Base-by-base conservation (phyloP, 2,329 filamentous ascomycete species). In the Trichoderma sp. region DNA sequence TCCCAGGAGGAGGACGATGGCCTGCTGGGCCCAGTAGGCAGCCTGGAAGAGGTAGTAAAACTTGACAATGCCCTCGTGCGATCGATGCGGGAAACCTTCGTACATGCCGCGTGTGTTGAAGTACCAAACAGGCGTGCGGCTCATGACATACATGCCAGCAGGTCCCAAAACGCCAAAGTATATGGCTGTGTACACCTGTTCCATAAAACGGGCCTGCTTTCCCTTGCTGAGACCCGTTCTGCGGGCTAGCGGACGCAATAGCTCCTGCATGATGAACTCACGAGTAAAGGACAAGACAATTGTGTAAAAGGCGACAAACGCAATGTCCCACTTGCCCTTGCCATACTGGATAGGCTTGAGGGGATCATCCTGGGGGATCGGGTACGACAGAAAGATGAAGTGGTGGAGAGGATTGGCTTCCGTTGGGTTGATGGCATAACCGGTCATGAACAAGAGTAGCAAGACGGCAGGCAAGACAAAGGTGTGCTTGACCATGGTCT, bases 1-100 rank as follows among this genome's bases (percentile, higher is more conserved):
- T 79, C 92, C 92, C 64, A 97, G 83, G 70, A 96, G 76, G 71
- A 97, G 83, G 21, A 97, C 94, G 74, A 98, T 92, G 62, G 91
- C 92, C 83, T 97, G 94, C 84, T 97, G 94, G 3, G 92, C 89
- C 95, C 95, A 98, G 85, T 97, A 98, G 73, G 92, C 92, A 55
- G 93, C 95, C 82, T 98, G 90, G 75, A 97, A 92, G 72, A 98
- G 86, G 79, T 98, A 98, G 83, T 97, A 98, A 70, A 95, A 93
- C 84, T 98, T 98, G 87, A 97, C 94, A 49, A 87, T 75, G 69
- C 85, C 92, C 72, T 92, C 90, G 77, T 96, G 93, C 33, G 91
- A 90, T 75, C 87, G 87, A 81, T 97, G 94, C 5, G 94, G 94
- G 79, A 93, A 97, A 21, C 84, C 85, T 79, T 95, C 92, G 81